phyloP scores from a whole-genome alignment of 2,329 filamentous ascomycete genomes.

The Bipolaris victoriae region DNA sequence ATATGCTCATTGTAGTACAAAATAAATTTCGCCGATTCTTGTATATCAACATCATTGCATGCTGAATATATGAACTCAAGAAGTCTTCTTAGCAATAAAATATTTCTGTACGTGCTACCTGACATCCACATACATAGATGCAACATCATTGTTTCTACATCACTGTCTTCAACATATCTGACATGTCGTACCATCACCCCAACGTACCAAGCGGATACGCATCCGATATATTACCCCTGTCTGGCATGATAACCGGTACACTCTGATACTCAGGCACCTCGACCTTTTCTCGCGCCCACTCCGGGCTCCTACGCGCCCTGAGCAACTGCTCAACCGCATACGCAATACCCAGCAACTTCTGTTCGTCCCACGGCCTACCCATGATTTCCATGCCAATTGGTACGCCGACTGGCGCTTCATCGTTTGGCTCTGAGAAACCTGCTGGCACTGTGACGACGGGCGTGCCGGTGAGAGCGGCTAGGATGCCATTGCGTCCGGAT shows the following conservation, averaged over 20 bases:
- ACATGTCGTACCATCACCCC: conserved; percentile 5
- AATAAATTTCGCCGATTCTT: no score
- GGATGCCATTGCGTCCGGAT: conserved; percentile 64
- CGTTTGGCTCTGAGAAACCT: conserved; percentile 58
- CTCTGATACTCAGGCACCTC: conserved; percentile 48
- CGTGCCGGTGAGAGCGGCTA: conserved; percentile 60
- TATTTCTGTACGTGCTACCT: no score
- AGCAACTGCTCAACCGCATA: conserved; percentile 56
- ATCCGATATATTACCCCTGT: conserved; percentile 50
- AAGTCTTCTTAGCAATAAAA: no score
- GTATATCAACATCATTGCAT: no score
- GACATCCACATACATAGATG: no score
- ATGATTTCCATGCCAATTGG: conserved; percentile 71
- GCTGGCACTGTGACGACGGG: conserved; percentile 62
- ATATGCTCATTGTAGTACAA: no score
- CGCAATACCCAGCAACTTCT: conserved; percentile 61
- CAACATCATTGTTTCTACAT: no score
- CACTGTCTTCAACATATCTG: background rate
- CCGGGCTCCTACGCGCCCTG: conserved; percentile 56
- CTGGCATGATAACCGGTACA: conserved; percentile 56
- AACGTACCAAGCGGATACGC: conserved; percentile 58
- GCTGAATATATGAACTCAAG: no score
- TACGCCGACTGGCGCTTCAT: conserved; percentile 62
- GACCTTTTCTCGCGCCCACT: conserved; percentile 52
- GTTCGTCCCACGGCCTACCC: conserved; percentile 63